phyloP scores from a whole-genome alignment of 2,329 filamentous ascomycete species.

The Emmonsia crescens region DNA sequence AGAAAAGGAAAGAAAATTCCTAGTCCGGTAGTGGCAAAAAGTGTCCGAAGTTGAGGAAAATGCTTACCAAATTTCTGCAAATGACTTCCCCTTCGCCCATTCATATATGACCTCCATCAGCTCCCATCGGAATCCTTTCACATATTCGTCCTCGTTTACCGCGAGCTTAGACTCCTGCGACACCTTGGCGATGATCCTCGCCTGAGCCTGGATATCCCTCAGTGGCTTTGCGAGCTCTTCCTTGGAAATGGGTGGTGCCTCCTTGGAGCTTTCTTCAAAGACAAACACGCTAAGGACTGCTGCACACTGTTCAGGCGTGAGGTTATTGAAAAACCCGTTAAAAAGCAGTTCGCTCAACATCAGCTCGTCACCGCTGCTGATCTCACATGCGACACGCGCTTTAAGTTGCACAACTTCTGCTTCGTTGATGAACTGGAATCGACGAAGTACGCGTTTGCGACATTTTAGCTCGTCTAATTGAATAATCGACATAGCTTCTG shows the following conservation, averaged over 20 bases:
- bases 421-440: constrained; percentile 92
- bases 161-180: constrained; percentile 88
- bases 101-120: constrained; percentile 92
- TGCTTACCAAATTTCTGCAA: constrained; percentile 87
- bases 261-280: constrained; percentile 89
- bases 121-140: constrained; percentile 80
- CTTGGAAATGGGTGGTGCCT: constrained; percentile 53
- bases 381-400: constrained; percentile 93
- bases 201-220: constrained; percentile 76
- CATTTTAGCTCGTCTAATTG: constrained; percentile 95
- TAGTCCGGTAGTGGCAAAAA: background rate
- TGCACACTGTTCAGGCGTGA: constrained; percentile 77
- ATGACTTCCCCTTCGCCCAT: constrained; percentile 83
- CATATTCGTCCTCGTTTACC: constrained; percentile 91
- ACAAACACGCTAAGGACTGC: constrained; percentile 87
- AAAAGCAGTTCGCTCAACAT: constrained; percentile 89
- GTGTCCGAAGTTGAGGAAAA: background rate
- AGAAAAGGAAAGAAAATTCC: background rate
- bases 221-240: constrained; percentile 81
- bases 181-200: constrained; percentile 80
- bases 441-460: constrained; percentile 85
- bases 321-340: constrained; percentile 95
- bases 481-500: constrained; percentile 72
- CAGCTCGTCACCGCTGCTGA: constrained; percentile 91
- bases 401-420: constrained; percentile 93